These are phyloP conservation scores for Phytophthora megakarya DNA, from an alignment of 352 stramenopile genomes.

Conservation along the genomic window DNA sequence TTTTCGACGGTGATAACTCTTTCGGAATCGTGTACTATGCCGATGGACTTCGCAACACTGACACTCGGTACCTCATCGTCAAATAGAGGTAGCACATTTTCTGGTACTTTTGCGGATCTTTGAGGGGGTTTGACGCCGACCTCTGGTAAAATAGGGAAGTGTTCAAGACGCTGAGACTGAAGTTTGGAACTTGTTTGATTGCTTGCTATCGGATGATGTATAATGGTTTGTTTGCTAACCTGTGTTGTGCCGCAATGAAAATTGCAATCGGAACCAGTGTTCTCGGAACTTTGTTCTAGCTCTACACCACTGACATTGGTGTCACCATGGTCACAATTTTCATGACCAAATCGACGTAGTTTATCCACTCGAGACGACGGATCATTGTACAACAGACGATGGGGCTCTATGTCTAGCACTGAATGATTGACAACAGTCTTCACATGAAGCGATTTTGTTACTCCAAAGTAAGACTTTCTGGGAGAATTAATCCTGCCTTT, in stretches of 20 bases:
- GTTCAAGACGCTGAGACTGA: neutral
- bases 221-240: neutral
- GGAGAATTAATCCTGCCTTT: neutral
- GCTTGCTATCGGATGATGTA: neutral
- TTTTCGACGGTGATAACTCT: neutral
- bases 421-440: neutral
- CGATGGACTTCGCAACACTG: neutral
- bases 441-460: neutral
- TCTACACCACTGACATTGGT: neutral
- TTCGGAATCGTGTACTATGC: neutral
- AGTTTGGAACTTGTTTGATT: neutral
- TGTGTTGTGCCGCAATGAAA: neutral
- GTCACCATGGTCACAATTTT: neutral
- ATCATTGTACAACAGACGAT: neutral
- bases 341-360: neutral
- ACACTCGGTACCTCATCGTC: slow-evolving; percentile 3
- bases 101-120: neutral
- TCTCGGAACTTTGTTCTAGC: neutral
- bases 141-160: neutral
- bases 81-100: slow-evolving; percentile 30
- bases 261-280: neutral
- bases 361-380: neutral
- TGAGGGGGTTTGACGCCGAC: neutral
- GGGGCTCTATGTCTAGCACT: neutral
- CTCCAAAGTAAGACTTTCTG: neutral